These are phyloP conservation scores for Geoglossum cookeanum DNA, from an alignment of 2,329 filamentous ascomycete genomes.

Conservation along the genomic window DNA sequence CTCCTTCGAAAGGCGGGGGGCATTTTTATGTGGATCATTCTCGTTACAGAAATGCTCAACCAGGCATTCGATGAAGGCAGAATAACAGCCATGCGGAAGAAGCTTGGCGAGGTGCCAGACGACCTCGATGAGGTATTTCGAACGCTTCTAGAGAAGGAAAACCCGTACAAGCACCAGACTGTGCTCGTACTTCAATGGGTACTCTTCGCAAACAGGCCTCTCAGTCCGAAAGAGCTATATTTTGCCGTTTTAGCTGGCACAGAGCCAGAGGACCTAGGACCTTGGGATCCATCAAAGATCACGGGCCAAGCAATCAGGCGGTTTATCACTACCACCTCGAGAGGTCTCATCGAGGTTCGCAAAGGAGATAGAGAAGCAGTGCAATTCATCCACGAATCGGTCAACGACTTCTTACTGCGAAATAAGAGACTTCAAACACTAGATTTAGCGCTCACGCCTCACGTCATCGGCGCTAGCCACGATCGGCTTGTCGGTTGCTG, in stretches of 20 bases:
- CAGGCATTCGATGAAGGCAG: conserved; percentile 16
- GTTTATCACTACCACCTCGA: conserved; percentile 14
- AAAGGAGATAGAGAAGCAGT: conserved; percentile 8
- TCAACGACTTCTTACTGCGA: conserved; percentile 17
- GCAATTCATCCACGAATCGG: conserved; percentile 21
- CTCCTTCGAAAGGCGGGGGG: conserved; percentile 22
- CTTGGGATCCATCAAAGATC: too few relatives aligned
- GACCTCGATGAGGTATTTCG: conserved; percentile 30
- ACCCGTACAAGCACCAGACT: conserved; percentile 23
- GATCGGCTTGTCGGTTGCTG: neutral
- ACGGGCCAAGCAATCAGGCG: conserved; percentile 5
- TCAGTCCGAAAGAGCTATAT: conserved; percentile 28
- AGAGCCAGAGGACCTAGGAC: neutral
- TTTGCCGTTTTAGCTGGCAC: conserved; percentile 21
- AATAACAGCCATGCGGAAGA: conserved; percentile 8
- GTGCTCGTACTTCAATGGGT: conserved; percentile 33
- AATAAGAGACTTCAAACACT: conserved; percentile 11
- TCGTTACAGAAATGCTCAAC: conserved; percentile 24
- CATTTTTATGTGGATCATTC: conserved; percentile 27
- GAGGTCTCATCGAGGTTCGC: conserved; percentile 16
- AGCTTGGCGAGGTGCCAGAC: conserved; percentile 19
- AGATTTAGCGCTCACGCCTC: neutral
- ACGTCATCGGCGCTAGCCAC: neutral
- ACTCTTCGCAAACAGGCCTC: conserved; percentile 27
- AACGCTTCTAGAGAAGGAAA: conserved; percentile 28